Evolutionary conservation across 345 rosid species (phyloP), one percentile per base, ranked within the genome.

Genomic region (Acer saccharum): DNA sequence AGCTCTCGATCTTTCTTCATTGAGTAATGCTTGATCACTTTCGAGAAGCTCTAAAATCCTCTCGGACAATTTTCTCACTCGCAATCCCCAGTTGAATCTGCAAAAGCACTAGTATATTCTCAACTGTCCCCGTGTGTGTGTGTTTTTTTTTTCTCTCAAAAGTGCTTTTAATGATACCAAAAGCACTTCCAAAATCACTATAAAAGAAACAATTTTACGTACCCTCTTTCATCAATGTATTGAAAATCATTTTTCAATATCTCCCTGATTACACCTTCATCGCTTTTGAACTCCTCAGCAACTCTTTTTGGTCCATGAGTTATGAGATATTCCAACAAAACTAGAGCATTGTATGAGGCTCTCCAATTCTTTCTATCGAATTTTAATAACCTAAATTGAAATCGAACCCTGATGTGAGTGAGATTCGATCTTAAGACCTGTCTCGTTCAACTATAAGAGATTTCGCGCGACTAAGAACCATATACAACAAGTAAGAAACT

Each of bases 241-340:
- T 87, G 87, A 27, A 87, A 90, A 39, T 54, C 48, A 9, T 68
- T 32, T 72, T 72, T 35, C 39, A 35, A 35, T 35, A 81, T 87
- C 63, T 84, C 85, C 44, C 81, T 64, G 29, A 92, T 87, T 1
- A 76, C 76, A 17, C 70, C 76, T 71, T 78, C 87, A 62, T 92
- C 88, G 17, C 73, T 65, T 58, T 85, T 86, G 79, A 93, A 92
- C 84, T 95, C 98, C 1, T 81, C 92, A 39, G 87, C 85, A 61
- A 85, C 81, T 71, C 98, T 88, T 35, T 86, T 78, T 35, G 98
- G 98, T 78, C 92, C 98, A 73, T 92, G 91, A 7, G 90, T 74
- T 46, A 95, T 76, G 63, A 93, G 79, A 81, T 91, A 91, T 76
- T 95, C 93, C 77, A 92, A 68, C 58, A 93, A 70, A 63, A 87